Percentiles rank a stretch among this genome's conserved stretches.
These are phyloP conservation scores for Aspergillus uvarum DNA, from an alignment of 2,329 filamentous ascomycete species.

Conservation along the genomic window DNA sequence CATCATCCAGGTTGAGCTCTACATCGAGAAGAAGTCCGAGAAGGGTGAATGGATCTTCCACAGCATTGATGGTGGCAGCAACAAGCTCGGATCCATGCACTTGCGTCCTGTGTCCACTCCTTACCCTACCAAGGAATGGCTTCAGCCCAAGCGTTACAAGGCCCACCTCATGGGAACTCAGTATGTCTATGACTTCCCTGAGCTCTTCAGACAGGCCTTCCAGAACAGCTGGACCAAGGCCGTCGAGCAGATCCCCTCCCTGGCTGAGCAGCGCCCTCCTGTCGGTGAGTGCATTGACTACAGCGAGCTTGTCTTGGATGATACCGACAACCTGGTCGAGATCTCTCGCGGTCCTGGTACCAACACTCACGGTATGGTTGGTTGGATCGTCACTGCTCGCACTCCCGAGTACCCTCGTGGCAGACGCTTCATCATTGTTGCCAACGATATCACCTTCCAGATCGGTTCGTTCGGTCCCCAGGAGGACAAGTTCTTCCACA, in stretches of 20 bases:
- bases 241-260: constrained; percentile 68
- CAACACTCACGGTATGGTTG: constrained; percentile 97
- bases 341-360: constrained; percentile 93
- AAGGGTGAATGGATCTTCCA: constrained; percentile 99
- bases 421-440: constrained; percentile 89
- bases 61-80: constrained; percentile 85
- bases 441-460: constrained; percentile 99
- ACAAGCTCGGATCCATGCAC: constrained; percentile 94
- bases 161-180: constrained; percentile 98
- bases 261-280: constrained; percentile 78
- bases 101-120: constrained; percentile 85
- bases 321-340: constrained; percentile 86
- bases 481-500: constrained; percentile 98
- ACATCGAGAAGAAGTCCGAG: constrained; percentile 95
- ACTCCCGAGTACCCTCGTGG: constrained; percentile 95
- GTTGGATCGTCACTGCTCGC: constrained; percentile 91
- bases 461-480: constrained; percentile 96
- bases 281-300: constrained; percentile 90
- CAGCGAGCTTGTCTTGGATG: constrained; percentile 91
- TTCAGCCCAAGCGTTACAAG: constrained; percentile 99
- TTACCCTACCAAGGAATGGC: constrained; percentile 96
- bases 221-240: constrained; percentile 89
- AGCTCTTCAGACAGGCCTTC: constrained; percentile 96
- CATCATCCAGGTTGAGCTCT: constrained; percentile 95
- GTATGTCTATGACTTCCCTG: constrained; percentile 99